A percentile compares a stretch with the other conserved stretches of the same genome.
These are phyloP conservation scores for Coriaria nepalensis DNA, from an alignment of 306 rosid species.

Conservation along the genomic window DNA sequence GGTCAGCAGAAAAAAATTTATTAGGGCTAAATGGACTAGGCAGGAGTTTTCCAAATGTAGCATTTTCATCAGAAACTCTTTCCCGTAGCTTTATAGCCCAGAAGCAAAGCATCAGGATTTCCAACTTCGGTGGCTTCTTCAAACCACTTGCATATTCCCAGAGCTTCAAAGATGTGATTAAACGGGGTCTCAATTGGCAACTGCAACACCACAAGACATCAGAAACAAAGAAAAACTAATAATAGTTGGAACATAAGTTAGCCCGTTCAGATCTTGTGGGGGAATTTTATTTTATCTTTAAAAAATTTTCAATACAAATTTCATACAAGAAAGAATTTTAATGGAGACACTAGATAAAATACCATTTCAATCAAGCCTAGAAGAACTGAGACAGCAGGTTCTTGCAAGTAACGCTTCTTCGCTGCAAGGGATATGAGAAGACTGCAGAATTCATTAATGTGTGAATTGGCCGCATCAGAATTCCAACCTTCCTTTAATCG, in stretches of 20 bases:
- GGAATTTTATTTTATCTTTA: too few species aligned
- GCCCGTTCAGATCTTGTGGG: too few species aligned
- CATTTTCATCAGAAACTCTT: conserved; percentile 29
- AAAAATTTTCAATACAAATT: too few species aligned
- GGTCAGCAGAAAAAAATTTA: conserved; percentile 50
- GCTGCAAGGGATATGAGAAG: conserved; percentile 51
- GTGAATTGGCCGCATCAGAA: conserved; percentile 35
- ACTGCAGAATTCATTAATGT: conserved; percentile 47
- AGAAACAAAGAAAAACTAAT: neutral
- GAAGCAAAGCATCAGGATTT: conserved; percentile 86
- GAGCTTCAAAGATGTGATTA: conserved; percentile 60
- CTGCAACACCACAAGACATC: conserved; percentile 30
- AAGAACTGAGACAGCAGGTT: conserved; percentile 70
- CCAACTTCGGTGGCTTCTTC: conserved; percentile 59
- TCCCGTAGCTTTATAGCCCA: conserved; percentile 65
- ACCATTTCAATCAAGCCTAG: conserved; percentile 66
- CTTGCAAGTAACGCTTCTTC: conserved; percentile 88
- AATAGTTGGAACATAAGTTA: neutral
- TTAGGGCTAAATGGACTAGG: conserved; percentile 56
- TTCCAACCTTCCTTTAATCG: conserved; percentile 49
- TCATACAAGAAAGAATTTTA: neutral
- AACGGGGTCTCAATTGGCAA: conserved; percentile 40
- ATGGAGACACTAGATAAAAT: conserved; percentile 5
- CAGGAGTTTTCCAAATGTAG: conserved; percentile 45
- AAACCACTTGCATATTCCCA: conserved; percentile 73